A percentile compares a stretch with the other conserved stretches of the same genome.
phyloP scores from a whole-genome alignment of 2,329 filamentous ascomycete species.

The Verticillium tricorpus region DNA sequence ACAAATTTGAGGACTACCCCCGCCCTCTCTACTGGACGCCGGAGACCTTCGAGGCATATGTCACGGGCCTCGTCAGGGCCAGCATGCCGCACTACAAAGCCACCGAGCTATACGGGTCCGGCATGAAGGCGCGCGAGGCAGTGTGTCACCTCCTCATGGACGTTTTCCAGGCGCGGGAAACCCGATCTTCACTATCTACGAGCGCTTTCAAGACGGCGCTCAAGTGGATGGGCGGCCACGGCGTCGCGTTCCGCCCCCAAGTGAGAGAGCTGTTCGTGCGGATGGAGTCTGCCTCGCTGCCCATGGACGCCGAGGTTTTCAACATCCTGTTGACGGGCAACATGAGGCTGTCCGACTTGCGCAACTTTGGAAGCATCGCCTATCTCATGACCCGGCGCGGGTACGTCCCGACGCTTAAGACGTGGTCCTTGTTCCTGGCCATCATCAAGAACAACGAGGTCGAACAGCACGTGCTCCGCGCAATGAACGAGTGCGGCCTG shows the following conservation, averaged over 20 bases:
- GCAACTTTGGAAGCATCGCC: slow-evolving; percentile 35
- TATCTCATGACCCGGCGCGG: slow-evolving; percentile 34
- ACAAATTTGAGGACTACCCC: slow-evolving; percentile 31
- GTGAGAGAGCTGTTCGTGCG: slow-evolving; percentile 28
- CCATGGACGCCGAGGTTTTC: slow-evolving; percentile 40
- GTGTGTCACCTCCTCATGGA: slow-evolving; percentile 32
- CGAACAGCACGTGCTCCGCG: slow-evolving; percentile 37
- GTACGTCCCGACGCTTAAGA: slow-evolving; percentile 35
- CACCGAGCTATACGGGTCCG: slow-evolving; percentile 27
- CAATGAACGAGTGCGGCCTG: slow-evolving; percentile 41
- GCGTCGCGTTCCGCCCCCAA: slow-evolving; percentile 19
- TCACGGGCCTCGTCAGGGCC: slow-evolving; percentile 34
- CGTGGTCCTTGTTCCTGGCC: slow-evolving; percentile 45
- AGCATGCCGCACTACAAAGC: slow-evolving; percentile 27
- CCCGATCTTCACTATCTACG: slow-evolving; percentile 29
- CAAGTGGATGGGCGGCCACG: slow-evolving; percentile 28
- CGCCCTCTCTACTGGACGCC: slow-evolving; percentile 36
- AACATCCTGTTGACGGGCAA: slow-evolving; percentile 38
- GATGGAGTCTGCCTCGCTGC: slow-evolving; percentile 31
- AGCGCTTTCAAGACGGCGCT: slow-evolving; percentile 40
- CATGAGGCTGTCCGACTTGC: slow-evolving; percentile 33
- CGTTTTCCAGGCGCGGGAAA: slow-evolving; percentile 31
- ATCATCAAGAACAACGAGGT: slow-evolving; percentile 56
- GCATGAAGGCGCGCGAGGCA: slow-evolving; percentile 29
- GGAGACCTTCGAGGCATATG: slow-evolving; percentile 35